These are phyloP conservation scores for Trifolium dubium DNA, from an alignment of 306 rosid species.

Conservation along the genomic window DNA sequence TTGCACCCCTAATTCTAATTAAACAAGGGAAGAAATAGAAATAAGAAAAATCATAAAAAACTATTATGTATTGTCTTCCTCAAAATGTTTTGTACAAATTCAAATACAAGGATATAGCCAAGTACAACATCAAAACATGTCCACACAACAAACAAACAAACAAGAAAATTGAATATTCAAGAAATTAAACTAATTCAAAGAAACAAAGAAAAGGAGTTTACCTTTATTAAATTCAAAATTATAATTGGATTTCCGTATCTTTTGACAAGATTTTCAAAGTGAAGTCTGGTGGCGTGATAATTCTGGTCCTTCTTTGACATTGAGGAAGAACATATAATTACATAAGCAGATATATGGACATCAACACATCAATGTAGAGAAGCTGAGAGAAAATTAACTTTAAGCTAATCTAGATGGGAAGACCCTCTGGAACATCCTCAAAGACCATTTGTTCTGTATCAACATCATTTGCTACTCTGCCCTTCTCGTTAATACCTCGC, in stretches of 20 bases:
- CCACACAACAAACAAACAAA: slow-evolving; percentile 25
- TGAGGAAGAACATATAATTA: slow-evolving; percentile 41
- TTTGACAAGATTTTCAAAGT: slow-evolving; percentile 81
- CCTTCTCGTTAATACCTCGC: slow-evolving; percentile 94
- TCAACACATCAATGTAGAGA: slow-evolving; percentile 22
- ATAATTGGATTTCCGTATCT: slow-evolving; percentile 95
- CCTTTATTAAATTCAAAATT: slow-evolving; percentile 93
- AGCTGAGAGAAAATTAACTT: slow-evolving; percentile 8
- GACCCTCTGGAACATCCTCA: slow-evolving; percentile 69
- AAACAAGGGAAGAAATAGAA: slow-evolving; percentile 9
- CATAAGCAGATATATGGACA: slow-evolving; percentile 35
- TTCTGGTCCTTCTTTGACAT: slow-evolving; percentile 84
- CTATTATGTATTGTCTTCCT: slow-evolving; percentile 13
- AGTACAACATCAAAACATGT: slow-evolving; percentile 7
- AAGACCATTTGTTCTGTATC: slow-evolving; percentile 92
- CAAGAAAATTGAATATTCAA: slow-evolving; percentile 16
- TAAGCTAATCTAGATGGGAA: slow-evolving; percentile 70
- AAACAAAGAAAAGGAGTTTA: slow-evolving; percentile 33
- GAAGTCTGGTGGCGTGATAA: slow-evolving; percentile 82
- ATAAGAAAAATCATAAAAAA: background rate
- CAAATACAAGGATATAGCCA: slow-evolving; percentile 19
- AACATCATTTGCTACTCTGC: slow-evolving; percentile 97
- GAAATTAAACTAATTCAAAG: background rate
- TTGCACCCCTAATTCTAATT: background rate
- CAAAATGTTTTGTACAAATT: background rate